Base-by-base conservation (phyloP, 768 basidiomycete species). In the Dentipellis fragilis region DNA sequence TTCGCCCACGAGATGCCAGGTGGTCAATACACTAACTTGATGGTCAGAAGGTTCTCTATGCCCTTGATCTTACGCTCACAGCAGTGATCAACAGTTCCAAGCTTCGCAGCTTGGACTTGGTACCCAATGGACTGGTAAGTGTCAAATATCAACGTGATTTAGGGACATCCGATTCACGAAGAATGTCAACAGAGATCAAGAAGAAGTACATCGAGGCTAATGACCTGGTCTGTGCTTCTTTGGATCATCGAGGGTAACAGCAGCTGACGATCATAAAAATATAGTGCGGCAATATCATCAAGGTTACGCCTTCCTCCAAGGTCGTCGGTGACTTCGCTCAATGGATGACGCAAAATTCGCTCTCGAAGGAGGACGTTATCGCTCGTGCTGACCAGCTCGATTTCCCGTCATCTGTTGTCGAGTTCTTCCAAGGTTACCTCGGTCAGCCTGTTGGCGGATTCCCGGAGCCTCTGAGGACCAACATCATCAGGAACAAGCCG, bases 1-100 rank as follows among this genome's bases (percentile, higher is more conserved):
- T 99, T 97, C 69, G 93, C 93, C 67, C 95, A 97, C 72, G 94
- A 96, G 73, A 98, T 99, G 96, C 95, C 95, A 54, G 96, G 94
- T 68, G 95, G 94, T 47, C 92, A 93, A 69, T 93, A 92, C 69
- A 93, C 91, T 35, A 93, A 93, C 70, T 74, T 93, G 62, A 93
- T 93, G 90, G 90, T 92, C 67, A 21, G 52, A 42, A 7, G 3
- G 10, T 45, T 19, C n/a, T 51, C 79, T 63, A n/a, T 12, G 16
- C 19, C n/a, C 36, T 14, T 50, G 12, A 21, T 35, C n/a, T 42
- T 47, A 57, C 60, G 65, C 59, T 55, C 55, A 51, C 49, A 39
- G 58, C 51, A 53, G 54, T 59, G 68, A 59, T 65, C 42, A 55
- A 29, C 57, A 94, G 89, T 99, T 98, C 89, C 96, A 99, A 84